Evolutionary conservation across 805 yeast genomes (phyloP), one percentile per base, ranked within the genome.

Genomic region (Starmera amethionina): DNA sequence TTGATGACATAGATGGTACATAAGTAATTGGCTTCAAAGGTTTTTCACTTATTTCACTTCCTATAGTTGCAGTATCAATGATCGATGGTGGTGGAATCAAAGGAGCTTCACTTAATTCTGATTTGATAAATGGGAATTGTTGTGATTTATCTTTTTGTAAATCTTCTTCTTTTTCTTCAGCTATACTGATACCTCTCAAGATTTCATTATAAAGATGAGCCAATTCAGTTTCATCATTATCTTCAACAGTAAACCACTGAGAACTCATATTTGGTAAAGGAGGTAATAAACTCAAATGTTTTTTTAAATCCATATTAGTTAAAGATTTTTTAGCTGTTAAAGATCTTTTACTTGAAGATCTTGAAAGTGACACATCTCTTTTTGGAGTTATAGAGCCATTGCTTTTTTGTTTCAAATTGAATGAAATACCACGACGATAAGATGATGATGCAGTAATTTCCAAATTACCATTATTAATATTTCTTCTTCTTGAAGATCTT

Each of bases 401-500:
- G 27, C 27, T 22, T 4, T 22, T 22, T 4, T 45, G 42, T 37
- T 47, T 55, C 37, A 46, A 51, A 38, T 55, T 58, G 45, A 58
- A 54, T 1, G 61, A 54, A 22, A 59, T 55, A 39, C 55, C 55
- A 42, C 59, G 59, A 41, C 61, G 58, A 40, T 46, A 56, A 10
- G 59, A 50, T 29, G 48, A 46, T 10, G 62, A 56, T 2, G 58
- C 63, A 11, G 58, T 38, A 6, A 59, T 57, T 35, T 52, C 59
- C 16, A 56, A 29, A 33, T 52, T 54, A 11, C 60, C 60, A 15
- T 46, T 46, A 15, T 47, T 27, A 15, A 36, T 42, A 42, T 47
- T 52, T 33, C 35, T 33, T 8, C 16, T 25, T 30, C 5, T 30
- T 5, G 35, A 16, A 4, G 27, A 22, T 33, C 18, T 33, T 29